A percentile compares a stretch with the other conserved stretches of the same genome.
These are phyloP conservation scores for Serendipita vermifera DNA, from an alignment of 768 basidiomycete genomes.

Conservation along the genomic window DNA sequence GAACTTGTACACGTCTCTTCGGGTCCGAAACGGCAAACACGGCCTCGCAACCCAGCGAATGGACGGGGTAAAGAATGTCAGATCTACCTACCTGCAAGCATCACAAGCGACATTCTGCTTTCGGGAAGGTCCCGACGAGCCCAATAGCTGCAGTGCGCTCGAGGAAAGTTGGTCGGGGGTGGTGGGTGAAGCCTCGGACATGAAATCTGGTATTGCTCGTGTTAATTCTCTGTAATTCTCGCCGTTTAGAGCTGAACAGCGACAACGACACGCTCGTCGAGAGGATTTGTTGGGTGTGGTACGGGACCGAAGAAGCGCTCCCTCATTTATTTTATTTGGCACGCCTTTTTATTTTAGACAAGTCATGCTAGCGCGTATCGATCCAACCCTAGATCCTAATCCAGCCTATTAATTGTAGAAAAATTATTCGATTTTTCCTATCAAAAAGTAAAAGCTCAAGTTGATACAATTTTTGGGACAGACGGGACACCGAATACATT, in stretches of 20 bases:
- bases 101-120: slow-evolving; percentile 93
- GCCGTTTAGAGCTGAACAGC: not conserved
- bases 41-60: not conserved
- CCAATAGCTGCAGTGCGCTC: slow-evolving; percentile 43
- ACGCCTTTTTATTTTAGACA: not conserved
- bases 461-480: not conserved
- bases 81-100: slow-evolving; percentile 56
- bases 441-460: not conserved
- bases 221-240: not conserved
- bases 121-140: slow-evolving; percentile 68
- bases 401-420: not conserved
- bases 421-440: not conserved
- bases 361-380: not conserved
- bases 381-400: not conserved
- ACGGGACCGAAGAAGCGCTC: too few relatives aligned
- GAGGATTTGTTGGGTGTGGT: not conserved
- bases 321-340: too few relatives aligned
- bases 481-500: not conserved
- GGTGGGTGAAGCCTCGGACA: not conserved
- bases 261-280: not conserved
- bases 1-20: not conserved
- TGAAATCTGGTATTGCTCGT: not conserved
- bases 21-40: not conserved
- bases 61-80: not conserved
- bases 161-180: not conserved